Evolutionary conservation across 768 basidiomycete genomes (phyloP), one percentile per base, ranked within the genome.

Genomic region (Tubosaeta sp.): DNA sequence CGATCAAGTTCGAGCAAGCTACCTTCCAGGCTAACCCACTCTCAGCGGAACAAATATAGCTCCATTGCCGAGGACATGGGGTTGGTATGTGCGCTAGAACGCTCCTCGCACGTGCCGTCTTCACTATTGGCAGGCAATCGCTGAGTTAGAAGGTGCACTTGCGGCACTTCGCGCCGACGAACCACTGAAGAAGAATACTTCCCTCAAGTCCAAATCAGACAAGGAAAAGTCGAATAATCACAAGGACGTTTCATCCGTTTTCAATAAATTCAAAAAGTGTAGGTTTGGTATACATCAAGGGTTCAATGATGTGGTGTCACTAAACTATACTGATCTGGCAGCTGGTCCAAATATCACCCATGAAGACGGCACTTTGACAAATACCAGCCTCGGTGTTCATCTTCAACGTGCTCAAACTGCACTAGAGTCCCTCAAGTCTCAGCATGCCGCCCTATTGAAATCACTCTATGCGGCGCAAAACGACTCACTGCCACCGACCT

Each of bases 231-330:
- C 41, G 41, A 69, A 66, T 47, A 66, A 67, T 25, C 66, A 64
- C 31, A 70, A 65, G 52, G 62, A 71, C 22, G 63, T 58, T 17
- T 50, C 56, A 4, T 66, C 59, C 16, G 71, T 78, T 22, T 83
- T 88, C 60, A 78, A 77, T 35, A 65, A 86, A 50, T 85, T 89
- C 66, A 84, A 84, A 59, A 77, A 77, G 68, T 71, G 84, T 82
- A 60, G 51, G 76, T 64, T 48, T 34, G 34, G 17, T 16, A 14
- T 27, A 17, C 27, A 43, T 10, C 42, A 9, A 43, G 12, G 16
- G 25, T 27, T 11, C 42, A 10, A 43, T 6, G 16, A 27, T 27
- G 26, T 26, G 26, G 26, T 27, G 14, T 27, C 13, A 16, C 42
- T 57, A 22, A 57, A 31, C 39, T 41, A 38, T 46, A 47, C 31